A percentile compares a stretch with the other conserved stretches of the same genome.
Evolutionary conservation across 2,329 filamentous ascomycete species (phyloP).

Genomic region (Colletotrichum scovillei): DNA sequence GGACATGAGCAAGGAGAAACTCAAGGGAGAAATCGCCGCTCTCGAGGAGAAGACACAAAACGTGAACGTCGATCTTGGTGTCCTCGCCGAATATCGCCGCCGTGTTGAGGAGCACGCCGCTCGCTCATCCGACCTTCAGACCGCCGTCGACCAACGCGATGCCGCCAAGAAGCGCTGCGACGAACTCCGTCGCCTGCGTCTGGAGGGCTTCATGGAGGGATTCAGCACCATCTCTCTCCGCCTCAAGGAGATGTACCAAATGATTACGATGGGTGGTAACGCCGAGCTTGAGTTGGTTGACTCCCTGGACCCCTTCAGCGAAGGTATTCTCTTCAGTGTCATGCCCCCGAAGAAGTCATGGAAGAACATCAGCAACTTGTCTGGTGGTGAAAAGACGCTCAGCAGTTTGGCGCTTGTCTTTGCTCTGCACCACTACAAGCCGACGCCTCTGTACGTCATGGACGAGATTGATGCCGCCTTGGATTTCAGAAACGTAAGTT

Average conservation of each 20-base stretch:
- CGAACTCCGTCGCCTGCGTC: conserved; percentile 86
- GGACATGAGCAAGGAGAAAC: conserved; percentile 71
- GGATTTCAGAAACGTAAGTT: conserved; percentile 95
- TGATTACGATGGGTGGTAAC: conserved; percentile 99
- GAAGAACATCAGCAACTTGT: conserved; percentile 98
- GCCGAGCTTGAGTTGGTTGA: conserved; percentile 97
- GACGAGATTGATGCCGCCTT: conserved; percentile 98
- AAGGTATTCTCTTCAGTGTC: conserved; percentile 96
- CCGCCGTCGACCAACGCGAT: conserved; percentile 83
- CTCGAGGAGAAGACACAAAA: conserved; percentile 82
- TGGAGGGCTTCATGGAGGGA: conserved; percentile 98
- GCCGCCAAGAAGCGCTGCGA: conserved; percentile 91
- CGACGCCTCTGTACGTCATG: conserved; percentile 98
- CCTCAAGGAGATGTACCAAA: conserved; percentile 99
- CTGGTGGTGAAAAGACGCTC: conserved; percentile 96
- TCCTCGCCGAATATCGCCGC: conserved; percentile 88
- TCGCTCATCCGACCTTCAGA: conserved; percentile 85
- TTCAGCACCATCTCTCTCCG: conserved; percentile 94
- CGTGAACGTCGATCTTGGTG: conserved; percentile 86
- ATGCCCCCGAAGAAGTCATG: conserved; percentile 99
- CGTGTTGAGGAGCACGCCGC: conserved; percentile 85
- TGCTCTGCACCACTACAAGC: conserved; percentile 97
- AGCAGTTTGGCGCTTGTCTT: conserved; percentile 96
- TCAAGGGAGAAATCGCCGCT: conserved; percentile 71
- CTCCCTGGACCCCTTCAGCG: conserved; percentile 93